Percentiles rank a stretch among this genome's conserved stretches.
Conservation (phyloP, 1,284 basidiomycete species). For the Psilocybe mexicana region DNA sequence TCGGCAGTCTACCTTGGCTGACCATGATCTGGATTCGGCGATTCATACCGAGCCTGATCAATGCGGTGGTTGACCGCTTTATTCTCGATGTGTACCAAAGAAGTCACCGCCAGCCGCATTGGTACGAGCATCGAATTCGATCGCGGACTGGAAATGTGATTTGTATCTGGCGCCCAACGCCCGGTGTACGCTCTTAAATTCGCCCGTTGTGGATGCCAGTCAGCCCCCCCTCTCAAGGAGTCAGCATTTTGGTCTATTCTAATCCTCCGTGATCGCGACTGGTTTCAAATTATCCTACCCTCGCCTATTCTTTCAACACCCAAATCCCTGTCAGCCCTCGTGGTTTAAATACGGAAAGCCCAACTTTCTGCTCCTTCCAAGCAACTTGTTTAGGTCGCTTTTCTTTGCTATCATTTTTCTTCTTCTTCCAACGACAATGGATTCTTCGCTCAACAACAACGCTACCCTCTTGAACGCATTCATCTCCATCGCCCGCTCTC, state of each 20-base stretch:
- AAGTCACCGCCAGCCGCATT: constrained; percentile 10
- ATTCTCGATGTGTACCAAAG: constrained; percentile 4
- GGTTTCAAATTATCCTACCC: constrained; percentile 11
- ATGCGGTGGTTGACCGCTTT: constrained; percentile 1
- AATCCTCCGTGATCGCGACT: constrained; percentile 12
- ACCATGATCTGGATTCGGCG: background rate
- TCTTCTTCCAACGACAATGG: constrained; percentile 3
- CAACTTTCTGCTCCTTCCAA: background rate
- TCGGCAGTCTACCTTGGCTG: background rate
- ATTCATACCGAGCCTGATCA: constrained; percentile 7
- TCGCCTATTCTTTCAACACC: background rate
- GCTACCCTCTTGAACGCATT: constrained; percentile 25
- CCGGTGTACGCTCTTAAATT: background rate
- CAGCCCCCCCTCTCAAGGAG: constrained; percentile 11
- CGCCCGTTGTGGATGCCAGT: constrained; percentile 1
- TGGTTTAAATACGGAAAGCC: constrained; percentile 16
- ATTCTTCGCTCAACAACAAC: constrained; percentile 11
- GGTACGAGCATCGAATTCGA: constrained; percentile 1
- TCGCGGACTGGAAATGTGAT: background rate
- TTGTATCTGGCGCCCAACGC: background rate
- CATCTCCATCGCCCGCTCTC: constrained; percentile 20
- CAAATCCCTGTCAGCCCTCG: constrained; percentile 1
- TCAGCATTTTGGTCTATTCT: constrained; percentile 12
- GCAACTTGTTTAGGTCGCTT: constrained; percentile 6
- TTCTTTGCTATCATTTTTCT: background rate